Conservation (phyloP, 768 basidiomycete species). For the Leucosporidium yakuticum region DNA sequence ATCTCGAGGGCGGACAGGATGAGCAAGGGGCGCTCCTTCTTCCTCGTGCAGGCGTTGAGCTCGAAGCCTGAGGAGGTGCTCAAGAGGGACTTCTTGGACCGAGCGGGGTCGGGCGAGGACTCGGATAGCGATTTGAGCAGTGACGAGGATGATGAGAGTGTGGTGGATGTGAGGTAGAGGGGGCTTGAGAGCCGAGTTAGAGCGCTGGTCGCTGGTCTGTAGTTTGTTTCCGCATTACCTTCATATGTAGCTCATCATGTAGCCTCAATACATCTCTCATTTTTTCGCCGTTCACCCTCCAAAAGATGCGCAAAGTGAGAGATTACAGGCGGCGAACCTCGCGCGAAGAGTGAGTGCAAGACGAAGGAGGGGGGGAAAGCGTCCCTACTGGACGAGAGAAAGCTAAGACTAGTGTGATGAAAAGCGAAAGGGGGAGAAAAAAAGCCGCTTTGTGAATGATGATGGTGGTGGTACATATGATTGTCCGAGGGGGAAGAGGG, state of each 20-base stretch:
- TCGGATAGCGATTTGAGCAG: slow-evolving; percentile 29
- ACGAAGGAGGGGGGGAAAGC: no score
- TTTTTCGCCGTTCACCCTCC: background rate
- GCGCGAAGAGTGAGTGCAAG: no score
- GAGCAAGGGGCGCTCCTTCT: slow-evolving; percentile 18
- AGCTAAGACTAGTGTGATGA: no score
- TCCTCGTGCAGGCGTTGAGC: slow-evolving; percentile 29
- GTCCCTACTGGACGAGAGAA: no score
- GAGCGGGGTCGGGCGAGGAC: slow-evolving; percentile 34
- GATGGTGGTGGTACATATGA: background rate
- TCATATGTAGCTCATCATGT: background rate
- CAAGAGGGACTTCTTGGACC: slow-evolving; percentile 23
- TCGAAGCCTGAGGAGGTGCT: slow-evolving; percentile 29
- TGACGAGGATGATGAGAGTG: no score
- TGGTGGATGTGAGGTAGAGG: slow-evolving; percentile 17
- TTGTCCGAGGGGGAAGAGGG: background rate
- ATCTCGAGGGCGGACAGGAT: slow-evolving; percentile 23
- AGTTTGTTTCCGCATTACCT: slow-evolving; percentile 4
- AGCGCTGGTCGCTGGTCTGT: background rate
- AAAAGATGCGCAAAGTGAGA: no score
- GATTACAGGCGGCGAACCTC: no score
- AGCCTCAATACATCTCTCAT: background rate
- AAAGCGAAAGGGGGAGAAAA: no score
- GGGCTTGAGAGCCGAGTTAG: slow-evolving; percentile 25
- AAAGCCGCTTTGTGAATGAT: background rate